Evolutionary conservation across 352 stramenopile genomes (phyloP), one percentile per base, ranked within the genome.

Genomic region (Globisporangium yorkense): DNA sequence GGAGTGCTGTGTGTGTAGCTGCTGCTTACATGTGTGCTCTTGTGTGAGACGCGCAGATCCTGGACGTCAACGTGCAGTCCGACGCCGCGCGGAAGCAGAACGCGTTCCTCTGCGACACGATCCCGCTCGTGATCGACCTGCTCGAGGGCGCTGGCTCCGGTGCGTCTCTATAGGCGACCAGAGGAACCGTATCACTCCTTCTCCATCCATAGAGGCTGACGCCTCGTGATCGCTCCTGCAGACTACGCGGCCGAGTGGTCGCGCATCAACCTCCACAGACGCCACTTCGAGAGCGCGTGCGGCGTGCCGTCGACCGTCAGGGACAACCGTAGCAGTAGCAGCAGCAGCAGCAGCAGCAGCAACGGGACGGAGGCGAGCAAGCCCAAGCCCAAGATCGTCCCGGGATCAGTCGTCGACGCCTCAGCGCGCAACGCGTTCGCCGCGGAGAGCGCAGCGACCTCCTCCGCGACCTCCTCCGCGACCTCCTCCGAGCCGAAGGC

Each of bases 241-340:
- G 81, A 89, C 12, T 90, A 74, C 49, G 72, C 77, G 15, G 74
- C 76, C 10, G 83, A 90, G 57, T 87, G 76, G 75, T 88, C 80
- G 56, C 80, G 74, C 50, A 52, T 92, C 35, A 92, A 92, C 55
- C 78, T 90, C 60, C 87, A 87, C 27, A 74, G 80, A 3, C 80
- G 80, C 27, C 79, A 92, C 55, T 89, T 92, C 60, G 83, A 92
- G 68, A 87, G 75, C 63, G 72, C 79, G 50, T 89, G 78, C 54
- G 80, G 78, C n/a, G 56, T 86, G 20, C 52, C 72, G 2, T 87
- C 77, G 56, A 81, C 70, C 5, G 68, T 74, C 13, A 80, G 77
- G 21, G 68, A 88, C 9, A 54, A 56, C 15, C 65, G 60, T 47
- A 46, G 44, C 48, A 62, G 51, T 39, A 56, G 55, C 51, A 46